Percentiles rank a stretch among this genome's conserved stretches.
Conservation (phyloP, 1,284 basidiomycete genomes). For the Ustilago trichophora region DNA sequence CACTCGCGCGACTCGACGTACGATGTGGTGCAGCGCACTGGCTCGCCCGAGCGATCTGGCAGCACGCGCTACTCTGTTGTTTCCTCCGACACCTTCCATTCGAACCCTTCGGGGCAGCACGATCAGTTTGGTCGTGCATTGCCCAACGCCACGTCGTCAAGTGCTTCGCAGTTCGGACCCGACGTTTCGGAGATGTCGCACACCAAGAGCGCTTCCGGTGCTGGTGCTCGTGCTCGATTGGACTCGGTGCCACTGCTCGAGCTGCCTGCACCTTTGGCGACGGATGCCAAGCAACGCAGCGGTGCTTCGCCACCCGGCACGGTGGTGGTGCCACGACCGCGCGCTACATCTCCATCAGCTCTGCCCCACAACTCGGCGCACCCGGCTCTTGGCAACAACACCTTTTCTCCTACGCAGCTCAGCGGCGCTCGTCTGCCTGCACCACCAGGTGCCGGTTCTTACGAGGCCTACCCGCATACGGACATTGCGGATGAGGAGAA, state of each 20-base stretch:
- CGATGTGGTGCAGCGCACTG: constrained; percentile 68
- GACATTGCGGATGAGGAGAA: constrained; percentile 51
- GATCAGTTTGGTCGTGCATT: constrained; percentile 46
- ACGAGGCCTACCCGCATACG: constrained; percentile 46
- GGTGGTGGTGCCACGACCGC: constrained; percentile 46
- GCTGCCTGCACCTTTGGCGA: constrained; percentile 64
- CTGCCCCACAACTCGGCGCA: constrained; percentile 39
- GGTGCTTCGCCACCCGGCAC: constrained; percentile 35
- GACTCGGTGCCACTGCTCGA: constrained; percentile 64
- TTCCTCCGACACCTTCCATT: constrained; percentile 56
- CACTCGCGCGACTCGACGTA: constrained; percentile 81
- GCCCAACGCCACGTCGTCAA: constrained; percentile 27
- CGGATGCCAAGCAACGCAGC: constrained; percentile 50
- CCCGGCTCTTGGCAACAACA: constrained; percentile 21
- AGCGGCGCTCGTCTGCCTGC: constrained; percentile 12
- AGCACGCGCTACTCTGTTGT: constrained; percentile 57
- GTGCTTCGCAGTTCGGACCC: constrained; percentile 22
- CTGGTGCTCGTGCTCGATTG: constrained; percentile 53
- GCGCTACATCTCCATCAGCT: constrained; percentile 42
- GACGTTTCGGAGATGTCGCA: constrained; percentile 50
- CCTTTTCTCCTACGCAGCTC: constrained; percentile 17
- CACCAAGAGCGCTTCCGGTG: constrained; percentile 49
- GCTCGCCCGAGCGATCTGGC: constrained; percentile 57
- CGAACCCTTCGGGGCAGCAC: constrained; percentile 46
- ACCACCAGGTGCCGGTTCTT: constrained; percentile 13